Percentiles rank a stretch among this genome's conserved stretches.
Conservation (phyloP, 352 stramenopile species). For the Pythium rishiriense region DNA sequence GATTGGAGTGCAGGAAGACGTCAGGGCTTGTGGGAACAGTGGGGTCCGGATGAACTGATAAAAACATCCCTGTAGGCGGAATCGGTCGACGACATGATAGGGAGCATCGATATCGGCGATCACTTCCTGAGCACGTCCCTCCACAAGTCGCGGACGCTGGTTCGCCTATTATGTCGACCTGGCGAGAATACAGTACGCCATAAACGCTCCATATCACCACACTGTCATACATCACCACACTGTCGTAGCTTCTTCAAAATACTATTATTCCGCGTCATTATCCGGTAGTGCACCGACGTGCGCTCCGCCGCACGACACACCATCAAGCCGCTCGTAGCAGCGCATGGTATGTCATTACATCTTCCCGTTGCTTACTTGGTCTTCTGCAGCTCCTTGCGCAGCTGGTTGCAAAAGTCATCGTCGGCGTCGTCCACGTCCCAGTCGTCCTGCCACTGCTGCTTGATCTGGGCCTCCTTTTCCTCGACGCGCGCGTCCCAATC, state of each 20-base stretch:
- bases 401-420: slow-evolving; percentile 92
- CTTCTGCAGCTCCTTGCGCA: slow-evolving; percentile 89
- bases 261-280: slow-evolving; percentile 5
- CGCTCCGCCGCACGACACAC: no score
- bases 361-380: slow-evolving; percentile 51
- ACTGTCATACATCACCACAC: not conserved
- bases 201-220: not conserved
- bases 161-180: not conserved
- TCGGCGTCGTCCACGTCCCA: slow-evolving; percentile 92
- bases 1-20: no score
- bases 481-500: slow-evolving; percentile 74
- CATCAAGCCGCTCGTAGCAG: no score
- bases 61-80: no score
- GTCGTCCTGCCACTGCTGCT: slow-evolving; percentile 93
- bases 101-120: no score
- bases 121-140: no score
- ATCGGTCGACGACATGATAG: no score
- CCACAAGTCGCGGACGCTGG: no score
- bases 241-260: slow-evolving; percentile 9
- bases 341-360: no score
- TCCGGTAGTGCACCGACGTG: not conserved
- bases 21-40: no score
- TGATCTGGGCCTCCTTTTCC: slow-evolving; percentile 82
- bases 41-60: no score
- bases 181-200: not conserved